Base-by-base conservation (phyloP, 2,329 filamentous ascomycete genomes). In the Westerdykella aurantiaca region DNA sequence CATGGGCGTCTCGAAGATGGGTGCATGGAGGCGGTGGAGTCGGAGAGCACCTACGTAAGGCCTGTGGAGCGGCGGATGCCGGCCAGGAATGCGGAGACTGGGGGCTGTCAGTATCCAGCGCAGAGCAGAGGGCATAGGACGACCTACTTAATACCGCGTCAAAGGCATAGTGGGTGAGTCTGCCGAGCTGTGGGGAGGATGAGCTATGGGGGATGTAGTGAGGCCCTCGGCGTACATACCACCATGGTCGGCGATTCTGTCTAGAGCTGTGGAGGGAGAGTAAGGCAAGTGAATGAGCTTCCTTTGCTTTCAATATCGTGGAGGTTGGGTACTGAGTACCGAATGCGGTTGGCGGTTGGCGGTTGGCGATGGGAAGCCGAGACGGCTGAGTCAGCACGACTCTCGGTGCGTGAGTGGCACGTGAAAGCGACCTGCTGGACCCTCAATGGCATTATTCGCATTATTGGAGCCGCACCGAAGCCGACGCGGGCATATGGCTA, bases 31-130 rank as follows among this genome's bases (percentile, higher is more conserved):
- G 33, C 39, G 41, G 40, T 31, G 14, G 9, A 29, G 25, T 29
- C 34, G 41, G 42, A 22, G 44, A 37, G 46, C 43, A 64, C 87
- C 80, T 86, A 98, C 93, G 90, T 96, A 73, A 98, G 78, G 63
- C 93, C 93, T 49, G 93, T 97, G 53, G 91, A 96, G 58, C 93
- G 88, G 75, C 95, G 94, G 76, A 98, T 90, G 62, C 93, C 93
- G 33, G 93, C 93, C 55, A 98, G 83, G 69, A 97, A 91, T 51
- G 93, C 88, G 61, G 93, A 98, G 69, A 98, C 87, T 94, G 55
- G 4, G 4, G 17, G 23, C 29, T 44, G 49, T 61, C 34, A 60
- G 59, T 48, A 41, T 37, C 39, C 5, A 33, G 37, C 16, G 38
- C 35, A 37, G 34, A 39, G 44, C 37, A 41, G 39, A 39, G 33